Evolutionary conservation across 306 rosid genomes (phyloP).

Genomic region (Cucumis hystrix): DNA sequence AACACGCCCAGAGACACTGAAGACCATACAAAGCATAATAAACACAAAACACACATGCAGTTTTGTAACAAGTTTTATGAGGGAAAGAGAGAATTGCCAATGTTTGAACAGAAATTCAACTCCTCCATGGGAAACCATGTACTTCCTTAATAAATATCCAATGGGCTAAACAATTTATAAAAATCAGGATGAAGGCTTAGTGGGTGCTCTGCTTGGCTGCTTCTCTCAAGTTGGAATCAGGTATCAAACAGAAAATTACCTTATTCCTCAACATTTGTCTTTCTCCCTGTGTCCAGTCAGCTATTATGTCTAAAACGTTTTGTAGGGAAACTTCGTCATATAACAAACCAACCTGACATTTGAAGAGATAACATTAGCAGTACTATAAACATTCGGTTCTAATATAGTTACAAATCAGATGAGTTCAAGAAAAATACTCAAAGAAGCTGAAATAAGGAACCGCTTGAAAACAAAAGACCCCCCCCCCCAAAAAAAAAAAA

Average conservation of each 20-base stretch:
- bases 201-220: not conserved
- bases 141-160: not conserved
- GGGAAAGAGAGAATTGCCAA: not conserved
- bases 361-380: conserved; percentile 11
- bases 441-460: not conserved
- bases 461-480: not conserved
- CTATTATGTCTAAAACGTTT: conserved; percentile 61
- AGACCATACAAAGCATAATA: not conserved
- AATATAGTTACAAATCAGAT: not conserved
- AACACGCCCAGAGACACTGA: not conserved
- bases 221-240: not conserved
- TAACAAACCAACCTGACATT: conserved; percentile 76
- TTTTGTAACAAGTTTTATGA: not conserved
- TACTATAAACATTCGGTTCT: not conserved
- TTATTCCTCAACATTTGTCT: conserved; percentile 81
- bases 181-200: not conserved
- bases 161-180: not conserved
- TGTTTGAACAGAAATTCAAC: not conserved
- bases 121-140: not conserved
- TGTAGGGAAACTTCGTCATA: conserved; percentile 82
- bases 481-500: too few relatives aligned
- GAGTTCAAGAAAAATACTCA: not conserved
- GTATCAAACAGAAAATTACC: conserved; percentile 25
- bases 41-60: not conserved
- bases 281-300: conserved; percentile 88